Evolutionary conservation across 108 stramenopile species (phyloP).

Genomic region (Skeletonema tropicum): DNA sequence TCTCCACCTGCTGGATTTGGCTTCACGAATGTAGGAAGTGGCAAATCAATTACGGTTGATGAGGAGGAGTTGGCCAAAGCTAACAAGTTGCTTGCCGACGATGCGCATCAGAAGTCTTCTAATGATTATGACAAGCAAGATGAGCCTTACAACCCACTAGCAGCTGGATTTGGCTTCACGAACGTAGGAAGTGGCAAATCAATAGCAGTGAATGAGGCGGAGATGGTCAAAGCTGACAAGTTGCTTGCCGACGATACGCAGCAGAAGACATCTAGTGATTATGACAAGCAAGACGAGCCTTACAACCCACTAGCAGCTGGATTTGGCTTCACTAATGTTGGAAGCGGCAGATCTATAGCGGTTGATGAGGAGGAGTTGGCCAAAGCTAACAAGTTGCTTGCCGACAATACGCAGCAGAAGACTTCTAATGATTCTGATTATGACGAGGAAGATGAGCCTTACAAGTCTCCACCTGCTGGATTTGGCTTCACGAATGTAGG

Average conservation of each 20-base stretch:
- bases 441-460: neutral
- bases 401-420: neutral
- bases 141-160: neutral
- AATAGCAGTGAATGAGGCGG: constrained; percentile 12
- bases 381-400: constrained; percentile 6
- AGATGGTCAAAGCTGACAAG: neutral
- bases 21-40: constrained; percentile 2
- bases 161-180: neutral
- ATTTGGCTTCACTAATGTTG: constrained; percentile 8
- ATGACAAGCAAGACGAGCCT: neutral
- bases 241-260: neutral
- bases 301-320: neutral
- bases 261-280: constrained; percentile 1
- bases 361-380: constrained; percentile 10
- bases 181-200: constrained; percentile 10
- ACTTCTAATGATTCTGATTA: constrained; percentile 8
- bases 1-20: neutral
- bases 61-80: no score
- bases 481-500: constrained; percentile 47
- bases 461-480: neutral
- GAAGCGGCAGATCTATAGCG: constrained; percentile 6
- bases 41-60: no score
- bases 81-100: neutral
- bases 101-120: constrained; percentile 9
- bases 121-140: constrained; percentile 1